A percentile compares a stretch with the other conserved stretches of the same genome.
phyloP scores from a whole-genome alignment of 75 land plant genomes.

The Gnetum montanum region DNA sequence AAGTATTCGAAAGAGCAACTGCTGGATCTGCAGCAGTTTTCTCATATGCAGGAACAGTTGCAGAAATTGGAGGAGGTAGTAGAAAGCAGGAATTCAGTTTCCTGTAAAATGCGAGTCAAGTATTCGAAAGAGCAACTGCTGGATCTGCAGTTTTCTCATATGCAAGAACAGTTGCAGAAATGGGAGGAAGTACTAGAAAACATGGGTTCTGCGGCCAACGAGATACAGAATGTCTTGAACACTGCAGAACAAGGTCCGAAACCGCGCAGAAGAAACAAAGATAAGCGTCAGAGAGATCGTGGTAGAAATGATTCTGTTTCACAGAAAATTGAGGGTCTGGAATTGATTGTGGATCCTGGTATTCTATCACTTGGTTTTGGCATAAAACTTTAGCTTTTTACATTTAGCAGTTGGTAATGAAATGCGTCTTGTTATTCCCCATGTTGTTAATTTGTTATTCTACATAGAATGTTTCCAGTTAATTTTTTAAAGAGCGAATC shows the following conservation, averaged over 20 bases:
- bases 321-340: too few relatives aligned
- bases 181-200: background rate
- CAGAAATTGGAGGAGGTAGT: too few relatives aligned
- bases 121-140: background rate
- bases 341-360: too few relatives aligned
- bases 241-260: background rate
- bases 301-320: background rate
- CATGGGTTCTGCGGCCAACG: background rate
- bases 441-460: background rate
- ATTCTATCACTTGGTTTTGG: background rate
- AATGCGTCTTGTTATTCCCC: background rate
- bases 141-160: background rate
- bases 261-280: background rate
- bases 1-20: too few relatives aligned
- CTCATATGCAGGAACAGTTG: too few relatives aligned
- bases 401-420: background rate
- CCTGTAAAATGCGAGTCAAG: background rate
- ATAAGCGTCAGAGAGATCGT: background rate
- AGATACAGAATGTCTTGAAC: background rate
- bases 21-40: too few relatives aligned
- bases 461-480: background rate
- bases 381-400: background rate
- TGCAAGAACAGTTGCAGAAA: background rate
- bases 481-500: too few relatives aligned
- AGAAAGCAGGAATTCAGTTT: background rate